A percentile compares a stretch with the other conserved stretches of the same genome.
Conservation (phyloP, 192 early-diverging fungal genomes). For the Umbelopsis sp. region DNA sequence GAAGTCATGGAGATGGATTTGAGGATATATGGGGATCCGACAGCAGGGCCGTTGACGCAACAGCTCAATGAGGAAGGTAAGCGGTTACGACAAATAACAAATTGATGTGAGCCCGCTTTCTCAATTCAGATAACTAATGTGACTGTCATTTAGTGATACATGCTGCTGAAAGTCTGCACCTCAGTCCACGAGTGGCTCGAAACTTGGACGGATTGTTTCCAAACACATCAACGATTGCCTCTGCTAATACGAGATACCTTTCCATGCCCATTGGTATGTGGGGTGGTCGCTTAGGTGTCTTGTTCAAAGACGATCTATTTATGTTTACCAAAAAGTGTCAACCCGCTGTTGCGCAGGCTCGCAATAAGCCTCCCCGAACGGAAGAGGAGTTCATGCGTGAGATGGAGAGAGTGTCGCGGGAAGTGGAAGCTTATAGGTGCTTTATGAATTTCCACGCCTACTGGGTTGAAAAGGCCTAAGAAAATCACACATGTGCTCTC, state of each 20-base stretch:
- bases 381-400: not conserved
- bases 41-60: constrained; percentile 28
- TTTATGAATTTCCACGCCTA: constrained; percentile 19
- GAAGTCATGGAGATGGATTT: constrained; percentile 42
- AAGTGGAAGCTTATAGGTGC: constrained; percentile 5
- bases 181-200: constrained; percentile 24
- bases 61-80: constrained; percentile 34
- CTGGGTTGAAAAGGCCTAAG: constrained; percentile 13
- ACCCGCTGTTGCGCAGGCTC: constrained; percentile 20
- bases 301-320: constrained; percentile 32
- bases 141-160: constrained; percentile 21
- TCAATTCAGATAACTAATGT: not conserved
- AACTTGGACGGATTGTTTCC: constrained; percentile 25
- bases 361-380: not conserved
- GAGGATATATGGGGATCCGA: constrained; percentile 22
- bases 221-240: not conserved
- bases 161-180: constrained; percentile 17
- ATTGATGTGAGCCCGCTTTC: too few relatives aligned
- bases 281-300: constrained; percentile 40
- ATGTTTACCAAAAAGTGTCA: constrained; percentile 27
- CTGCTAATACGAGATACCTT: constrained; percentile 15
- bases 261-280: constrained; percentile 41
- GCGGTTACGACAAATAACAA: too few relatives aligned
- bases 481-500: not conserved
- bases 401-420: constrained; percentile 8